A percentile compares a stretch with the other conserved stretches of the same genome.
Evolutionary conservation across 345 rosid species (phyloP).

Genomic region (Fremontodendron californicum): DNA sequence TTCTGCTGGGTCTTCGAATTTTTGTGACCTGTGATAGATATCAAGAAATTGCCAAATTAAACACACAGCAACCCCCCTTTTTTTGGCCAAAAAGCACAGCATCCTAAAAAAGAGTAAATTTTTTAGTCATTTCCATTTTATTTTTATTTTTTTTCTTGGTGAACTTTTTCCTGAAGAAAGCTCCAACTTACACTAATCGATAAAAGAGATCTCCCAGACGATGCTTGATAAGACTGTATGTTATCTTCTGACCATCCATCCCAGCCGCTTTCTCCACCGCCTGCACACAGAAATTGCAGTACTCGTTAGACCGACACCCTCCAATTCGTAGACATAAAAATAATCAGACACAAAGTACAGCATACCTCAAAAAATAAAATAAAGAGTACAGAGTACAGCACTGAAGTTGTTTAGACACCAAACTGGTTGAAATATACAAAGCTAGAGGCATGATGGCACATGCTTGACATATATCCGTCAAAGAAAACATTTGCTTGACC

Average conservation of each 20-base stretch:
- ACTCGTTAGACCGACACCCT: not conserved
- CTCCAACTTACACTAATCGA: slow-evolving; percentile 69
- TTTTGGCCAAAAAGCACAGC: too few relatives aligned
- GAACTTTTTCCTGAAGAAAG: not conserved
- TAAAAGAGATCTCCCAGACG: slow-evolving; percentile 97
- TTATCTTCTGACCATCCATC: slow-evolving; percentile 97
- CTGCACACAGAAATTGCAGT: slow-evolving; percentile 31
- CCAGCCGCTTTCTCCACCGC: slow-evolving; percentile 97
- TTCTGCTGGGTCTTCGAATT: slow-evolving; percentile 98
- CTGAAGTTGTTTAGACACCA: not conserved
- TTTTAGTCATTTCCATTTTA: too few relatives aligned
- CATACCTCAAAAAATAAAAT: not conserved
- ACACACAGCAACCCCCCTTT: not conserved
- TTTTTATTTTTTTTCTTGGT: too few relatives aligned
- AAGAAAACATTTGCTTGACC: not conserved
- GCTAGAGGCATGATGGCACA: too few relatives aligned
- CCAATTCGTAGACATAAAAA: not conserved
- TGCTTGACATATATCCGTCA: not conserved
- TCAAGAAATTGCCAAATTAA: slow-evolving; percentile 4
- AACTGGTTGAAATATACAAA: not conserved
- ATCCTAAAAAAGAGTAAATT: not conserved
- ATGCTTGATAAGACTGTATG: slow-evolving; percentile 85
- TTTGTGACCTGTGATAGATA: slow-evolving; percentile 68
- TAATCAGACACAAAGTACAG: not conserved
- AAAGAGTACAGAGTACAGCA: not conserved